phyloP scores from a whole-genome alignment of 2,329 filamentous ascomycete genomes.

The Colletotrichum endophyticum region DNA sequence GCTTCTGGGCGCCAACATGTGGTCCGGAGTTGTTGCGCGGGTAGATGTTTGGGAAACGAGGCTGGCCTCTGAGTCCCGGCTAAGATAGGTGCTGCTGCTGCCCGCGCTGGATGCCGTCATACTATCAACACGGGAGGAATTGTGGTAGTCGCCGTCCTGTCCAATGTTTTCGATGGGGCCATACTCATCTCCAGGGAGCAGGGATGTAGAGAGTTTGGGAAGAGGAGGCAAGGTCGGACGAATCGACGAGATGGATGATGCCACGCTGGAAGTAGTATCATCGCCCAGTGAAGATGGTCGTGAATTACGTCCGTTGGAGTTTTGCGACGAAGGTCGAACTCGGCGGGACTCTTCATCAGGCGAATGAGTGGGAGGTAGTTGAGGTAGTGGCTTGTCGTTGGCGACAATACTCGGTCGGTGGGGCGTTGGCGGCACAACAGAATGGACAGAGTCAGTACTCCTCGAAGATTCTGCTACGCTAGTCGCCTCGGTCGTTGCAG shows the following conservation, averaged over 20 bases:
- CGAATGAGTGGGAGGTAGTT: slow-evolving; percentile 63
- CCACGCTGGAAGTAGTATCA: slow-evolving; percentile 45
- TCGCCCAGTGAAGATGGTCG: slow-evolving; percentile 48
- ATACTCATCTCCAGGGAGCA: slow-evolving; percentile 53
- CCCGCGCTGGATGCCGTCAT: slow-evolving; percentile 78
- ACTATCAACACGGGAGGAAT: slow-evolving; percentile 67
- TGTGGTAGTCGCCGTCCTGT: slow-evolving; percentile 56
- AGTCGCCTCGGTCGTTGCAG: slow-evolving; percentile 38
- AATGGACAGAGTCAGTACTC: slow-evolving; percentile 32
- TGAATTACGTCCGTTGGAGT: slow-evolving; percentile 39
- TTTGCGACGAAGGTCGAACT: slow-evolving; percentile 15
- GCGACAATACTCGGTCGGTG: slow-evolving; percentile 45
- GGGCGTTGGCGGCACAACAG: slow-evolving; percentile 28
- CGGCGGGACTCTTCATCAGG: slow-evolving; percentile 30
- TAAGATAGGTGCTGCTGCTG: slow-evolving; percentile 79
- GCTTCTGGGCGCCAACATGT: slow-evolving; percentile 55
- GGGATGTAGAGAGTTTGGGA: slow-evolving; percentile 60
- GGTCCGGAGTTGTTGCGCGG: slow-evolving; percentile 84
- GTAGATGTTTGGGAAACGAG: slow-evolving; percentile 83
- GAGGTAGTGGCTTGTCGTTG: slow-evolving; percentile 69
- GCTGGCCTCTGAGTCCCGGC: slow-evolving; percentile 82
- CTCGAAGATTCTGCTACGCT: slow-evolving; percentile 44
- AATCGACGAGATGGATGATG: slow-evolving; percentile 52
- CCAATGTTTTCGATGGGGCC: slow-evolving; percentile 50
- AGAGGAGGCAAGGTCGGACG: slow-evolving; percentile 59